A percentile compares a stretch with the other conserved stretches of the same genome.
These are phyloP conservation scores for Stephania japonica DNA, from an alignment of 164 flowering plant species.

Conservation along the genomic window DNA sequence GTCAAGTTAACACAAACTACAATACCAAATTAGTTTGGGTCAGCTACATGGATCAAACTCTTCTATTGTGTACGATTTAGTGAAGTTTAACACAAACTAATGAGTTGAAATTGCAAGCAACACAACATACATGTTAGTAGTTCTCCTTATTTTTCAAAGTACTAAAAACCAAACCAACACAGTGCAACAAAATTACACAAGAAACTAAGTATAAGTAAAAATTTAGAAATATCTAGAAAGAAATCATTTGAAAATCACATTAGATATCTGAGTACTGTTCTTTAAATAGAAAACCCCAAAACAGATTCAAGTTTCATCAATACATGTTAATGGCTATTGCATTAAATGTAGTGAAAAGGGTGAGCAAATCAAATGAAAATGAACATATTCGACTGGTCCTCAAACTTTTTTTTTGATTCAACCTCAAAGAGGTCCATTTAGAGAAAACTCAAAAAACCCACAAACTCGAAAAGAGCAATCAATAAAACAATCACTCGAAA, in stretches of 20 bases:
- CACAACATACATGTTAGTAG: background rate
- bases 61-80: too few relatives aligned
- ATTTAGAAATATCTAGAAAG: too few relatives aligned
- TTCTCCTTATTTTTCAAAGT: too few relatives aligned
- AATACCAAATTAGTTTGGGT: too few relatives aligned
- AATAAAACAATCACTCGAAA: slow-evolving; percentile 1
- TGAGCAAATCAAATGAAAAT: background rate
- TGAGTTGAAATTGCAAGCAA: background rate
- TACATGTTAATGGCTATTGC: background rate
- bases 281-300: background rate
- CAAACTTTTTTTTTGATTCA: too few relatives aligned
- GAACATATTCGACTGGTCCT: too few relatives aligned
- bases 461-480: background rate
- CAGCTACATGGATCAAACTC: too few relatives aligned
- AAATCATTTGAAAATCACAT: background rate
- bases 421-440: background rate
- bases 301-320: background rate
- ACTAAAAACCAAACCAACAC: too few relatives aligned
- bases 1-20: too few relatives aligned
- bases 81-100: too few relatives aligned
- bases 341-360: background rate
- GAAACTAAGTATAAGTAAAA: background rate
- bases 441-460: background rate
- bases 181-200: background rate
- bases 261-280: background rate